Base-by-base conservation (phyloP, 345 rosid species). In the Hypericum perforatum region DNA sequence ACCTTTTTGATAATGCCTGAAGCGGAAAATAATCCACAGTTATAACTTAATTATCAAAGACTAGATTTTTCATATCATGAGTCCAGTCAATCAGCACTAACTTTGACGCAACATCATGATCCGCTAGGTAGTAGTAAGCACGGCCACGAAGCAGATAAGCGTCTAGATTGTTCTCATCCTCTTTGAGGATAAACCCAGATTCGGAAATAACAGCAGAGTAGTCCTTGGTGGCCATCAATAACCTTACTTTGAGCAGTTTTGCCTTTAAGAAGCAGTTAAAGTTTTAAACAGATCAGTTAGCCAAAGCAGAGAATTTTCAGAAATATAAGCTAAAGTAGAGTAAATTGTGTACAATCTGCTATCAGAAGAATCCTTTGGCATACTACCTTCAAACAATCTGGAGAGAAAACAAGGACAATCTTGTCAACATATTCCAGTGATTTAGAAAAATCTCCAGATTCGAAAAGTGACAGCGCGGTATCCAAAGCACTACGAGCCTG, bases 61-160 rank as follows among this genome's bases (percentile, higher is more conserved):
- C 4, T 22, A 22, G 32, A 22, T 22, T 22, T 22, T 22, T 22
- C 32, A 22, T 22, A 22, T 22, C 32, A 22, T 22, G 4, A 1
- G 32, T 22, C 32, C 32, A 22, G 4, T 22, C 32, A 22, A 22
- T 22, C 32, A 22, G 32, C 32, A 74, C 54, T 59, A 51, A 92
- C 98, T 91, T 86, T 62, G 78, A 76, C 36, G 99, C 99, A 70
- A 94, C 82, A 62, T 94, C 99, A 57, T 89, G 99, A 75, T 89
- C 99, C 51, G 97, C 99, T 67, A 94, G 75, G 82, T 89, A 94
- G 60, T 89, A 94, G 64, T 89, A 94, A 53, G 94, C 99, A 75
- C 89, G 91, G 49, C 99, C 99, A 61, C 99, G 95, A 42, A 84
- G 87, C 54, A 94, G 82, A 39, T 89, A 65, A 48, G 99, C 99